Base-by-base conservation (phyloP, 768 basidiomycete genomes). In the Amanita subjunquillea region DNA sequence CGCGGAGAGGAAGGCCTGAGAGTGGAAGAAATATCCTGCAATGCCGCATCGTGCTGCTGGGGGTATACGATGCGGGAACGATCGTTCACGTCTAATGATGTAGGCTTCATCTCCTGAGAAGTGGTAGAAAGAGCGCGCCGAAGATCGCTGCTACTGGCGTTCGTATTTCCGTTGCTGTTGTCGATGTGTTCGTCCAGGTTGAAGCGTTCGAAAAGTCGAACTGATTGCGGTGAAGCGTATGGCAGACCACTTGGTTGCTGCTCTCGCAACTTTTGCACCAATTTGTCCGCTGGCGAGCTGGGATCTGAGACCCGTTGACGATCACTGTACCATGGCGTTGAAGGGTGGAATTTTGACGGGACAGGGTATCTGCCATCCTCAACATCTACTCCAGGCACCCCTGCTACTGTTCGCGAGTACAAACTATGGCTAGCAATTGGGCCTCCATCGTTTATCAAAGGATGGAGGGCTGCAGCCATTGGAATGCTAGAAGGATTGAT, bases 301-400 rank as follows among this genome's bases (percentile, higher is more conserved):
- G 43, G 15, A 27, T 45, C 43, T 29, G 25, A 12, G 2, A 20
- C 32, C 2, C 37, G 51, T n/a, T 25, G 51, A 20, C 34, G 43
- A 13, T 38, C 34, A 39, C 22, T 34, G 15, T 42, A 51, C 50
- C 41, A 43, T 38, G 22, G n/a, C 15, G 29, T 36, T 32, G 48
- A 29, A 50, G 48, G 38, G 13, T 13, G 38, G 25, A 76, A 69
- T 58, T 64, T 54, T 27, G 71, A 61, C 34, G 34, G 34, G 34
- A 34, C 34, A 17, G 71, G 69, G 55, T 84, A 83, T 62, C 83
- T 73, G 62, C 76, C 77, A 69, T 84, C 84, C 59, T 74, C 72
- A 64, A 79, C 75, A 65, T 82, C 80, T 56, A 79, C 71, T 53
- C 83, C 83, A 53, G 76, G 69, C 63, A 82, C 4, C 13, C 34